phyloP scores from a whole-genome alignment of 139 green algal genomes.

The Chlamydomonas sp. region DNA sequence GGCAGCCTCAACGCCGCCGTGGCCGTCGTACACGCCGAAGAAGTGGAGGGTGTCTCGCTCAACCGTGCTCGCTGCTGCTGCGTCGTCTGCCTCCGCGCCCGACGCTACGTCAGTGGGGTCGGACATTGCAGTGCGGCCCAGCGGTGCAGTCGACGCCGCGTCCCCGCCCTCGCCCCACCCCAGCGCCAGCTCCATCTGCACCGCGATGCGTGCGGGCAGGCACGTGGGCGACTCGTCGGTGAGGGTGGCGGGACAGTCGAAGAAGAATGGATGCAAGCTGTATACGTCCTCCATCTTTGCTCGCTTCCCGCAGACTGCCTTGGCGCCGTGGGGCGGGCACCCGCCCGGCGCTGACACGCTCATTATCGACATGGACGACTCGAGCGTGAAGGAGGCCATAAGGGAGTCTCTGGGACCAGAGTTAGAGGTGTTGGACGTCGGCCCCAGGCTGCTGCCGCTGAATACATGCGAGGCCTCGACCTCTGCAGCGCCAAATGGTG shows the following conservation, averaged over 20 bases:
- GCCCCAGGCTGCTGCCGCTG: too few species aligned
- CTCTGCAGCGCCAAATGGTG: too few species aligned
- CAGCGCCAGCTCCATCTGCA: conserved; percentile 19
- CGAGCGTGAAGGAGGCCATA: too few species aligned
- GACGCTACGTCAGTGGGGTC: background rate
- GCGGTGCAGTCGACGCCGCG: background rate
- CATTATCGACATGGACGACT: too few species aligned
- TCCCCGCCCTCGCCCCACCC: background rate
- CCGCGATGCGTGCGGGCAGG: conserved; percentile 45
- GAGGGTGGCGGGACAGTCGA: conserved; percentile 28
- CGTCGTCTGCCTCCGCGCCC: background rate
- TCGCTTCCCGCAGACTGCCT: conserved; percentile 58
- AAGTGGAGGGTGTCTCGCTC: conserved; percentile 63
- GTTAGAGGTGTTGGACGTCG: too few species aligned
- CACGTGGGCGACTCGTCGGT: conserved; percentile 28
- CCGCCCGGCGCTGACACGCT: too few species aligned
- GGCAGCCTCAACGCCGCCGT: too few species aligned
- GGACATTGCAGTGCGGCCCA: background rate
- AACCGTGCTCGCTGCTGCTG: conserved; percentile 8
- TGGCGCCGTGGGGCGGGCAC: conserved; percentile 50
- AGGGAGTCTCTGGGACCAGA: too few species aligned
- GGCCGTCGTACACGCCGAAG: conserved; percentile 69
- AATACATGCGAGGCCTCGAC: too few species aligned
- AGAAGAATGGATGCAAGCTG: conserved; percentile 40
- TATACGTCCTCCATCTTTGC: conserved; percentile 67